phyloP scores from a whole-genome alignment of 225 moss, liverwort and hornwort species.

The Bryoerythrophyllum caledonicum region DNA sequence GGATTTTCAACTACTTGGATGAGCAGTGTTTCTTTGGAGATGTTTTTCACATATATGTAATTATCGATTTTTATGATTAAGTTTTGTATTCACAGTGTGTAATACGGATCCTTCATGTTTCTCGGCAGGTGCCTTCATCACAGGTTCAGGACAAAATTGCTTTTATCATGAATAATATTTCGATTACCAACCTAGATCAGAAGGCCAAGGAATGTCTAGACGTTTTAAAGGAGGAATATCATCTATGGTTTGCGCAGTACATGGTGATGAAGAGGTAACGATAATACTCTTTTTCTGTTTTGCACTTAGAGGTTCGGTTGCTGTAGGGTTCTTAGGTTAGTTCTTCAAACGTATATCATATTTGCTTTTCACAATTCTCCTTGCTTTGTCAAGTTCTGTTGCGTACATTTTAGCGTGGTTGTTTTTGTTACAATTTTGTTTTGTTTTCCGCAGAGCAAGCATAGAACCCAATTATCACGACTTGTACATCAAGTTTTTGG shows the following conservation, averaged over 20 bases:
- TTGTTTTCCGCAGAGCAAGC: conserved; percentile 72
- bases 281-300: conserved; percentile 1
- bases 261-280: conserved; percentile 97
- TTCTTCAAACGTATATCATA: background rate
- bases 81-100: conserved; percentile 7
- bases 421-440: conserved; percentile 25
- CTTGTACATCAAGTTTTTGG: conserved; percentile 90
- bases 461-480: conserved; percentile 99
- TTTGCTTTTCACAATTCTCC: conserved; percentile 18
- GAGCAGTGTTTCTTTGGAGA: conserved; percentile 5
- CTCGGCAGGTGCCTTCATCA: conserved; percentile 68
- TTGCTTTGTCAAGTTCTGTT: conserved; percentile 8
- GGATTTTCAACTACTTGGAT: background rate
- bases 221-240: conserved; percentile 73
- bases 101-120: conserved; percentile 8
- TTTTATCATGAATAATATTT: conserved; percentile 99
- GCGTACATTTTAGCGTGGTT: conserved; percentile 17
- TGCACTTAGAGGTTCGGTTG: background rate
- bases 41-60: conserved; percentile 1
- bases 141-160: conserved; percentile 92
- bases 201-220: conserved; percentile 94
- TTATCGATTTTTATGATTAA: conserved; percentile 6
- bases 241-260: conserved; percentile 98
- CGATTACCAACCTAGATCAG: conserved; percentile 83
- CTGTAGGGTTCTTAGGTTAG: background rate